Percentiles rank a stretch among this genome's conserved stretches.
Conservation (phyloP, 139 green algal genomes). For the Chlamydomonas sp. region DNA sequence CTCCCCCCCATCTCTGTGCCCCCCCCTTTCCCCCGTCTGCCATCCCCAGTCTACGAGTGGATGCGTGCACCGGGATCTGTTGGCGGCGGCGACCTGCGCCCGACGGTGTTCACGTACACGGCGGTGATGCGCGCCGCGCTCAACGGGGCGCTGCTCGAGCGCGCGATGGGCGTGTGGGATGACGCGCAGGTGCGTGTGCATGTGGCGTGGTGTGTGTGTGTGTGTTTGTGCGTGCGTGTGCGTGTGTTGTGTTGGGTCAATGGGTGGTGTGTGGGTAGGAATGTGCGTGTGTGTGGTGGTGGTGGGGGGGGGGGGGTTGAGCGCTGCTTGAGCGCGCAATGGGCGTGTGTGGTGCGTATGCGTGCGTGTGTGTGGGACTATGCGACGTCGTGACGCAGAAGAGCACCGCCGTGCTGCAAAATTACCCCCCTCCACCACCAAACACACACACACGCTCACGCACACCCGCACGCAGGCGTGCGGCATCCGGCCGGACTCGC, state of each 20-base stretch:
- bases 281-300: no score
- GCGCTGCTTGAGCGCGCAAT: constrained; percentile 43
- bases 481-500: constrained; percentile 49
- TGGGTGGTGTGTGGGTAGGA: no score
- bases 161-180: constrained; percentile 50
- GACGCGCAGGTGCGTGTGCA: constrained; percentile 1
- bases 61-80: constrained; percentile 44
- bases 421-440: no score
- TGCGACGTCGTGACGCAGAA: constrained; percentile 7
- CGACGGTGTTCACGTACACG: constrained; percentile 82
- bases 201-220: no score
- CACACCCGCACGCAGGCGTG: background rate
- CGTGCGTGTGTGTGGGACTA: constrained; percentile 3
- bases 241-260: no score
- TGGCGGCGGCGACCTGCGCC: constrained; percentile 57
- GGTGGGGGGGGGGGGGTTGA: no score
- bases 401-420: constrained; percentile 25
- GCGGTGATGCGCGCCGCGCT: constrained; percentile 78
- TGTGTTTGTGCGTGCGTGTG: no score
- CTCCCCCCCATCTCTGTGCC: no score
- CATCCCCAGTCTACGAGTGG: constrained; percentile 92
- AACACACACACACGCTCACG: no score
- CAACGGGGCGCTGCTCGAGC: constrained; percentile 51
- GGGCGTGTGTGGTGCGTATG: constrained; percentile 8
- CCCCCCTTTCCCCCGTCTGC: no score